A percentile compares a stretch with the other conserved stretches of the same genome.
These are phyloP conservation scores for Ceratobasidium theobromae DNA, from an alignment of 1,284 basidiomycete species.

Conservation along the genomic window DNA sequence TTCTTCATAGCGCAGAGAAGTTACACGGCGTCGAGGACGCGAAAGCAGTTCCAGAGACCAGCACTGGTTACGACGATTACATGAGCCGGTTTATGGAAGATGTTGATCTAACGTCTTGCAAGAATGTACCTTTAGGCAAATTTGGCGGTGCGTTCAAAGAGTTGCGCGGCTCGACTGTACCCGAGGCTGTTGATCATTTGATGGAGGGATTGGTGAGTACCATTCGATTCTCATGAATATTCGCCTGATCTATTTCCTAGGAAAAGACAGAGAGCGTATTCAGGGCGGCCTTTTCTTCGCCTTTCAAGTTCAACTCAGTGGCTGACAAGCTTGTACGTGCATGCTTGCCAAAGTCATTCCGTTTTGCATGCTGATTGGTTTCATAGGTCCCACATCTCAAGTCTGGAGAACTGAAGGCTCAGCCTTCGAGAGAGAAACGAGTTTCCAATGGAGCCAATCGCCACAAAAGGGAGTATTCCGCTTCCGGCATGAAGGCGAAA, in stretches of 20 bases:
- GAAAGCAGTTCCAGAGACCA: background rate
- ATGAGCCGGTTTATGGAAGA: constrained; percentile 30
- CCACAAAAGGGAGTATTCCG: constrained; percentile 1
- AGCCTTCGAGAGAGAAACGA: background rate
- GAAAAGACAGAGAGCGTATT: constrained; percentile 26
- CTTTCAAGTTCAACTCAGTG: constrained; percentile 5
- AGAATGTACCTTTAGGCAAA: constrained; percentile 15
- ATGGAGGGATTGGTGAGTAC: constrained; percentile 17
- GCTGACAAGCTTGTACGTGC: constrained; percentile 18
- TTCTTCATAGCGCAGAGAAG: constrained; percentile 15
- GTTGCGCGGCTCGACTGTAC: constrained; percentile 2
- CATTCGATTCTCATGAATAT: background rate
- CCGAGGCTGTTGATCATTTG: constrained; percentile 26
- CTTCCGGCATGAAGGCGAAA: constrained; percentile 21
- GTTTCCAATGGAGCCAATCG: background rate
- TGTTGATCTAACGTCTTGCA: constrained; percentile 10
- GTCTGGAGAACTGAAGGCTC: background rate
- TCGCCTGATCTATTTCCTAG: background rate
- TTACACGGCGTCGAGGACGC: background rate
- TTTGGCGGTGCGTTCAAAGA: constrained; percentile 23
- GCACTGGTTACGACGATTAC: constrained; percentile 22
- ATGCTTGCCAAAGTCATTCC: background rate
- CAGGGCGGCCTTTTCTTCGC: constrained; percentile 10
- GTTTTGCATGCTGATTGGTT: background rate
- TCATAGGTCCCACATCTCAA: constrained; percentile 2